Base-by-base conservation (phyloP, 768 basidiomycete species). In the Albatrellus ellisii region DNA sequence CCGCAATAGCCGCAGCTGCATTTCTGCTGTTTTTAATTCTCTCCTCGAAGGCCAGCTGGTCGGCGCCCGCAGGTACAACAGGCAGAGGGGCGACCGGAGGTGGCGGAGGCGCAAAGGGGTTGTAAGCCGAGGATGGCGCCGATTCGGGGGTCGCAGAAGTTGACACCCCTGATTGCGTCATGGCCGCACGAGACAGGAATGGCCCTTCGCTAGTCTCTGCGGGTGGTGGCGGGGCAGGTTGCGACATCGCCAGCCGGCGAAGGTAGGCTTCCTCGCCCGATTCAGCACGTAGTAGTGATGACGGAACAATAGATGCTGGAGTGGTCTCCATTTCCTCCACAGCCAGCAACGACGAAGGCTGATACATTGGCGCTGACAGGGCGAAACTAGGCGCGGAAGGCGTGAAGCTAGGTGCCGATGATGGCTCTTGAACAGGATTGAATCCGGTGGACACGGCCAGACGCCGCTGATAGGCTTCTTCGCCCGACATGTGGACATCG, bases 1-100 rank as follows among this genome's bases (percentile, higher is more conserved):
- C 87, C 15, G 87, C 88, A 43, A 91, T 83, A 9, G 77, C 85
- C 4, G 83, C 85, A 0, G 87, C 88, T 8, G 77, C 75, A 46
- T 83, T 82, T 27, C 60, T 56, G 31, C 61, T 63, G 29, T 58
- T 61, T 29, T 59, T 55, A 1, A 76, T 71, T 48, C 67, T 77
- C 14, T 79, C 84, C 44, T 86, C 77, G 12, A 84, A 64, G 21
- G 36, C 41, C 5, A 24, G n/a, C n/a, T n/a, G 4, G 1, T 65
- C 61, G 18, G 42, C 58, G 3, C 61, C 58, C 21, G 65, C 47
- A 14, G 58, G 45, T 3, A 56, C 48, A 7, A 64, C 58, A 4
- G 70, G 62, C 2, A 68, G 67, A 0, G 77, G 70, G 1, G 79
- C 76, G 0, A 76, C 75, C 4, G 75, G 68, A 6, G 73, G 68